phyloP scores from a whole-genome alignment of 345 rosid genomes.

The Linum trigynum region DNA sequence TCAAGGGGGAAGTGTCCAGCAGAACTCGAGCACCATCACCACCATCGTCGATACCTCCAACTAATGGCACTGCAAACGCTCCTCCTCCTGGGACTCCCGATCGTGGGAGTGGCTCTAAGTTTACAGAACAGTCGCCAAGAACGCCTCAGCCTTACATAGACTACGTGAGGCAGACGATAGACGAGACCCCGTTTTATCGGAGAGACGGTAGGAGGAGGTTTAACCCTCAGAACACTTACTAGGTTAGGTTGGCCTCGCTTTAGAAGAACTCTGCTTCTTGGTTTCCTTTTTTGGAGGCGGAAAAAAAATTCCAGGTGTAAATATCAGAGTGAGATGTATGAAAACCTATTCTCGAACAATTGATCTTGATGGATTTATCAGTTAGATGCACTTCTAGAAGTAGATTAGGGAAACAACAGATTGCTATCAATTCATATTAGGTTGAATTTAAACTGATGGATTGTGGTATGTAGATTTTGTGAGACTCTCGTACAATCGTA shows the following conservation, averaged over 20 bases:
- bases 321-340: too few species aligned
- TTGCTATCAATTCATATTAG: too few species aligned
- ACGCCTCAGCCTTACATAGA: conserved; percentile 86
- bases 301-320: too few species aligned
- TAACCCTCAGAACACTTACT: conserved; percentile 72
- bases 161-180: conserved; percentile 72
- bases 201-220: conserved; percentile 68
- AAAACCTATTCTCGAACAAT: too few species aligned
- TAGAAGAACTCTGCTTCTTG: background rate
- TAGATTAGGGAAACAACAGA: too few species aligned
- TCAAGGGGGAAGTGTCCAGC: conserved; percentile 16
- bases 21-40: conserved; percentile 14
- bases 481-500: too few species aligned
- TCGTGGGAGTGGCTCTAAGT: conserved; percentile 30
- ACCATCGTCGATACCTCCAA: conserved; percentile 1
- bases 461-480: too few species aligned
- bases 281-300: too few species aligned
- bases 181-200: conserved; percentile 75
- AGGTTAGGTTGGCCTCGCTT: conserved; percentile 7
- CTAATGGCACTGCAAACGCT: conserved; percentile 18
- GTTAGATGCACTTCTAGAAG: too few species aligned
- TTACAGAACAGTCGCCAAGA: conserved; percentile 55
- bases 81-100: conserved; percentile 47
- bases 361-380: too few species aligned
- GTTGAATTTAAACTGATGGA: too few species aligned